phyloP scores from a whole-genome alignment of 371 early-diverging fungal species.

The Mucor sp. region DNA sequence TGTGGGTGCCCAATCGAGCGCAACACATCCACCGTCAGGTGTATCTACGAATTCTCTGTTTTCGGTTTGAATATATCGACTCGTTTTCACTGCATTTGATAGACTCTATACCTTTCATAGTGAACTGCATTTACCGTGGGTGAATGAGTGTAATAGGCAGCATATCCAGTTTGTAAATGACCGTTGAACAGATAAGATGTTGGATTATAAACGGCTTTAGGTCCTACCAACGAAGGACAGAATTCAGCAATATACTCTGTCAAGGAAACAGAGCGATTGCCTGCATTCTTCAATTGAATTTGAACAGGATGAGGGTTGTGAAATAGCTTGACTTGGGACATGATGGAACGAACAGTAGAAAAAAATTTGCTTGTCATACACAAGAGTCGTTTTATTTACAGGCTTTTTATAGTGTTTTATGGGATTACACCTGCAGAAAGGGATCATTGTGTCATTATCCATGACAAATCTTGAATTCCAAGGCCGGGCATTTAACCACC shows the following conservation, averaged over 20 bases:
- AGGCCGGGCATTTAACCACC: background rate
- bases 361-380: constrained; percentile 6
- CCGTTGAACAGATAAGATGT: constrained; percentile 64
- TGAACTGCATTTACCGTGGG: constrained; percentile 37
- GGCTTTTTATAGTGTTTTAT: background rate
- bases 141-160: constrained; percentile 49
- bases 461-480: background rate
- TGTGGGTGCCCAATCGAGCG: constrained; percentile 85
- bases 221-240: constrained; percentile 49
- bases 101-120: constrained; percentile 57
- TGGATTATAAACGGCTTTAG: constrained; percentile 44
- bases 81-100: background rate
- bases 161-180: constrained; percentile 66
- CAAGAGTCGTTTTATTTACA: background rate
- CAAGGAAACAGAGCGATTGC: constrained; percentile 28
- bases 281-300: constrained; percentile 4
- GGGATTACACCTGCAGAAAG: background rate
- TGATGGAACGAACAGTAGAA: constrained; percentile 10
- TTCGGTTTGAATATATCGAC: background rate
- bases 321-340: constrained; percentile 31
- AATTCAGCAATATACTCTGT: constrained; percentile 39
- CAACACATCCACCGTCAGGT: constrained; percentile 84
- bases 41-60: constrained; percentile 64
- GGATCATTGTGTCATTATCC: background rate
- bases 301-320: constrained; percentile 12